Base-by-base conservation (phyloP, 768 basidiomycete genomes). In the Xerocomellus amylosporus region DNA sequence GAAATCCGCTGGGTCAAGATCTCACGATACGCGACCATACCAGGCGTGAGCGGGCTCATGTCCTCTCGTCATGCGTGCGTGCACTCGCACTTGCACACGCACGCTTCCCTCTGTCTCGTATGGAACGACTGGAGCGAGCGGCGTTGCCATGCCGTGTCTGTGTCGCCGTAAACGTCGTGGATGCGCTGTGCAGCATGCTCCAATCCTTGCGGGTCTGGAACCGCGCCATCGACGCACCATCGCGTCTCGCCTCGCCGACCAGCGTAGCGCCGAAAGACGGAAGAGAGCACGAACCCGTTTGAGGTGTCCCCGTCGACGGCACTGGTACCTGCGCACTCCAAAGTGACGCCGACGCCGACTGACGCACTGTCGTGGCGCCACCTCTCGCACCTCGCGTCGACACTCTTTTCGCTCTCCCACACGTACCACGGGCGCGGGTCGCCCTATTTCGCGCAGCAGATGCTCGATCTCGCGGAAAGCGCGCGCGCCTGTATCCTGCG, bases 351-450 rank as follows among this genome's bases (percentile, higher is more conserved):
- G 51, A 53, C 56, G 45, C 71, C 76, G 39, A 71, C 82, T 38
- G 79, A 83, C 50, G 81, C 81, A 1, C 54, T 88, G 10, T 85
- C 91, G 58, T 94, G 90, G 90, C 78, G 86, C 1, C 74, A 92
- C 12, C 81, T 86, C 4, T 84, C 90, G 61, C 85, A 84, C 12
- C 77, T 96, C 5, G 71, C 93, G 5, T 72, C 75, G 1, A 83
- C 85, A 0, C 72, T 90, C 3, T 80, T 95, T 54, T 75, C 82
- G 3, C 74, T 96, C 8, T 75, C 81, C 0, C 77, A 83, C 8
- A 76, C 81, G 1, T 91, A 93, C 61, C 75, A 84, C n/a, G 68
- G 73, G 0, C 82, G 92, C n/a, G 96, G 96, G 0, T 92, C 93
- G 6, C 81, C 86, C 56, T 94, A 88, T 62, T 96, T 93, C 65